Evolutionary conservation across 148 eudicot genomes (phyloP).

Genomic region (Vaccinium darrowii): DNA sequence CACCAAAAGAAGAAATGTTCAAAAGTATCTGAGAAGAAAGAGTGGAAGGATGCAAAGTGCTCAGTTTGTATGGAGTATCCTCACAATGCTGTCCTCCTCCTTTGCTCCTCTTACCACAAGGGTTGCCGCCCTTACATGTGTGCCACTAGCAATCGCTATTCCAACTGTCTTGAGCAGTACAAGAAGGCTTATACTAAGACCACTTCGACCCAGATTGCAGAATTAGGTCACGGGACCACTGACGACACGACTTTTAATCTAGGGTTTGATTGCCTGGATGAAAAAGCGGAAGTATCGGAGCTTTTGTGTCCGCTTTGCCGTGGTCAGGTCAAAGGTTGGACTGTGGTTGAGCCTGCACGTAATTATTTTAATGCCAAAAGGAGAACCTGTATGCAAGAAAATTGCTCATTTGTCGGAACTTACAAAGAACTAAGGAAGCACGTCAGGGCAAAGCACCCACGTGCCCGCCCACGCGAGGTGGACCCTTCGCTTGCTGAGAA

Average conservation of each 20-base stretch:
- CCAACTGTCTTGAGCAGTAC: constrained; percentile 53
- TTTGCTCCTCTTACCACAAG: constrained; percentile 49
- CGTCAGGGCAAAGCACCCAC: constrained; percentile 60
- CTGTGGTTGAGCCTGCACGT: constrained; percentile 68
- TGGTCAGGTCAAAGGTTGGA: constrained; percentile 93
- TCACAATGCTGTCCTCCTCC: constrained; percentile 53
- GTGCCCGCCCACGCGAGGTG: constrained; percentile 68
- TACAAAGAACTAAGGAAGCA: constrained; percentile 73
- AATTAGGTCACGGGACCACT: constrained; percentile 1
- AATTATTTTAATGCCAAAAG: constrained; percentile 56
- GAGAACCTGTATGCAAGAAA: constrained; percentile 69
- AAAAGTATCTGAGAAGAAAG: constrained; percentile 32
- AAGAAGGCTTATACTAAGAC: constrained; percentile 50
- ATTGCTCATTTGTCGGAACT: constrained; percentile 65
- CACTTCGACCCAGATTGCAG: constrained; percentile 24
- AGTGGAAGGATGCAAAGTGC: constrained; percentile 39
- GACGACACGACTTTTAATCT: constrained; percentile 16
- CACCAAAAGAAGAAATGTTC: constrained; percentile 27
- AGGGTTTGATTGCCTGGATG: constrained; percentile 25
- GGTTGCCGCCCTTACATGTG: constrained; percentile 59
- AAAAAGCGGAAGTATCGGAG: constrained; percentile 40
- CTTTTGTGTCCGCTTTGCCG: constrained; percentile 82
- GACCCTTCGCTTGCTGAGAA: constrained; percentile 72
- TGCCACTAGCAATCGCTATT: constrained; percentile 47
- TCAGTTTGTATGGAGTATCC: constrained; percentile 53